These are phyloP conservation scores for Penicillium mononematosum DNA, from an alignment of 495 filamentous ascomycete genomes.

Conservation along the genomic window DNA sequence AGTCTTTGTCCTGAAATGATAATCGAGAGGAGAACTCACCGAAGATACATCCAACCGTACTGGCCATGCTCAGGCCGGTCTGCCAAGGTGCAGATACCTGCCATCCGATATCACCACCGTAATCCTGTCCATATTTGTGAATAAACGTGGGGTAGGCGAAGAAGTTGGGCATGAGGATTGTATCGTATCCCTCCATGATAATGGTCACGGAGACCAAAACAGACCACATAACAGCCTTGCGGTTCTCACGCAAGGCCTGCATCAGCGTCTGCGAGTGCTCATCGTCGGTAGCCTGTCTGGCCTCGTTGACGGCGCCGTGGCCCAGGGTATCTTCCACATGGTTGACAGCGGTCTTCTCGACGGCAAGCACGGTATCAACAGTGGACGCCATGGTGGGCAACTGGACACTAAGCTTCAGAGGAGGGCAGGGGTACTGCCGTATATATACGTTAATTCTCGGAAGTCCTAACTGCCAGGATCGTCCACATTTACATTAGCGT, in stretches of 20 bases:
- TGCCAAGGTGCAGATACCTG: slow-evolving; percentile 40
- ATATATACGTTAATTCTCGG: slow-evolving; percentile 12
- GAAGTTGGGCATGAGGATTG: slow-evolving; percentile 45
- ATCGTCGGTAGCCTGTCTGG: slow-evolving; percentile 34
- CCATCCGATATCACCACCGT: slow-evolving; percentile 20
- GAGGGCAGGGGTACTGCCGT: background rate
- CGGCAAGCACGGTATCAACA: slow-evolving; percentile 18
- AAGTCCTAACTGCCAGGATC: background rate
- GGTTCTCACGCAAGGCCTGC: slow-evolving; percentile 41
- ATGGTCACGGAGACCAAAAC: slow-evolving; percentile 45
- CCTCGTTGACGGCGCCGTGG: slow-evolving; percentile 28
- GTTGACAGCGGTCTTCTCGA: slow-evolving; percentile 29
- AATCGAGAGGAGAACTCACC: slow-evolving; percentile 17
- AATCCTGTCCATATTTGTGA: slow-evolving; percentile 35
- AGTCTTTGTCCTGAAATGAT: background rate
- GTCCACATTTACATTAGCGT: slow-evolving; percentile 11
- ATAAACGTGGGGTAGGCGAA: slow-evolving; percentile 40
- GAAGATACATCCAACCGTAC: slow-evolving; percentile 35
- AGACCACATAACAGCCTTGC: slow-evolving; percentile 51
- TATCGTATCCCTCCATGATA: slow-evolving; percentile 55
- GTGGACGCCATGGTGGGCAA: slow-evolving; percentile 13
- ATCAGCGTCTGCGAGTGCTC: slow-evolving; percentile 34
- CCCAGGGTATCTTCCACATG: slow-evolving; percentile 31
- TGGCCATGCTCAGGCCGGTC: slow-evolving; percentile 36
- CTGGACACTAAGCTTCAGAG: too few relatives aligned